phyloP scores from a whole-genome alignment of 176 grass and related monocot species.

The Oryza meridionalis region DNA sequence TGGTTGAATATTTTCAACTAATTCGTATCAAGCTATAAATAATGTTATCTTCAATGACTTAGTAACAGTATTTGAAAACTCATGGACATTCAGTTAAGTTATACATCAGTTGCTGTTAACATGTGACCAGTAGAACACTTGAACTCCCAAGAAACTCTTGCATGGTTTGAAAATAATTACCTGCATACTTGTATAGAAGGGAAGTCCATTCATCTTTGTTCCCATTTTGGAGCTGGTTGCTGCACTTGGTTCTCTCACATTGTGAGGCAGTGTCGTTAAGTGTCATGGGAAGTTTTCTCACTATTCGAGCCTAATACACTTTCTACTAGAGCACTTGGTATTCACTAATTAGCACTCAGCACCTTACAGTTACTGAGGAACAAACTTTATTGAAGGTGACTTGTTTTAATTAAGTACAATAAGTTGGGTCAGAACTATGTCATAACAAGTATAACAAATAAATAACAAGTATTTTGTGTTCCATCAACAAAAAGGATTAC shows the following conservation, averaged over 20 bases:
- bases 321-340: not conserved
- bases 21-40: constrained; percentile 10
- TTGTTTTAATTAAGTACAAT: constrained; percentile 14
- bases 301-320: not conserved
- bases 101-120: not conserved
- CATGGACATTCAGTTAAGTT: not conserved
- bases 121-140: not conserved
- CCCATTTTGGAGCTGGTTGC: constrained; percentile 12
- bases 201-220: not conserved
- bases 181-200: not conserved
- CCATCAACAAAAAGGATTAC: too few species aligned
- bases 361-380: not conserved
- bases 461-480: too few species aligned
- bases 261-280: not conserved
- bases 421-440: too few species aligned
- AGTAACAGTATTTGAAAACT: not conserved
- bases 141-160: not conserved
- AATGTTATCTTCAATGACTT: not conserved
- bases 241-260: constrained; percentile 18
- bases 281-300: not conserved
- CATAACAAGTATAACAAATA: too few species aligned
- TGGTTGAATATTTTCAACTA: not conserved
- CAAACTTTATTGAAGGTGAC: not conserved
- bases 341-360: not conserved
- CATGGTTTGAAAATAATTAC: not conserved